Percentiles rank a stretch among this genome's conserved stretches.
These are phyloP conservation scores for Bipolaris bicolor DNA, from an alignment of 2,329 filamentous ascomycete species.

Conservation along the genomic window DNA sequence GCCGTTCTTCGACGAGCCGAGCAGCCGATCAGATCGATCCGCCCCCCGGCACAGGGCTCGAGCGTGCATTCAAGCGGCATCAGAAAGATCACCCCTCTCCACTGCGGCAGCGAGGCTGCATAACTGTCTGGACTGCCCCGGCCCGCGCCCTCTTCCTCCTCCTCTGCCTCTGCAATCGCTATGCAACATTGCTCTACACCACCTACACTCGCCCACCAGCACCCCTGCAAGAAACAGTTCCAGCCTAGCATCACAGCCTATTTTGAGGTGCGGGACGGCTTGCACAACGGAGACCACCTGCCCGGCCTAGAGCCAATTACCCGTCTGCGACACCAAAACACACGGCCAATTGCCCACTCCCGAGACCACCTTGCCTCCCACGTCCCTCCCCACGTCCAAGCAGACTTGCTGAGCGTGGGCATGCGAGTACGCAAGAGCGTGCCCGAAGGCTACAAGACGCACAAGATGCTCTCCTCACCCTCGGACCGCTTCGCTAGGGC, in stretches of 20 bases:
- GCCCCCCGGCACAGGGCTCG: slow-evolving; percentile 25
- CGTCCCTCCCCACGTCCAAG: slow-evolving; percentile 72
- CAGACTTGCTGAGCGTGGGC: slow-evolving; percentile 86
- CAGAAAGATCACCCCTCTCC: slow-evolving; percentile 24
- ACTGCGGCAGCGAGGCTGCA: slow-evolving; percentile 7
- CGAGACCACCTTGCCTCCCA: slow-evolving; percentile 49
- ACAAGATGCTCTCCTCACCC: slow-evolving; percentile 46
- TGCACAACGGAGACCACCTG: slow-evolving; percentile 31
- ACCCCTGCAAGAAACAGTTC: slow-evolving; percentile 52
- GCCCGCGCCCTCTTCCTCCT: slow-evolving; percentile 1
- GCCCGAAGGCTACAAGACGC: slow-evolving; percentile 91
- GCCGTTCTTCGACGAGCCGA: slow-evolving; percentile 23
- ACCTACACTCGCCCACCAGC: slow-evolving; percentile 24
- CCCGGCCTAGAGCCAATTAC: slow-evolving; percentile 37
- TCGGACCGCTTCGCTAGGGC: slow-evolving; percentile 37
- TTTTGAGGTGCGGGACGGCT: slow-evolving; percentile 43
- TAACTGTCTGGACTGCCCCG: slow-evolving; percentile 4
- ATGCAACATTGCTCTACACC: slow-evolving; percentile 17
- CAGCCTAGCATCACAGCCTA: slow-evolving; percentile 55
- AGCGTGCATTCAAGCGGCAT: slow-evolving; percentile 30
- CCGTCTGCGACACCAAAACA: slow-evolving; percentile 29
- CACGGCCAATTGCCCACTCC: slow-evolving; percentile 13
- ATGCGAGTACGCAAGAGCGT: slow-evolving; percentile 95
- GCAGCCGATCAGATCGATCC: slow-evolving; percentile 27
- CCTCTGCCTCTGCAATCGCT: slow-evolving; percentile 11